Conservation (phyloP, 2,329 filamentous ascomycete genomes). For the Celoporthe dispersa region DNA sequence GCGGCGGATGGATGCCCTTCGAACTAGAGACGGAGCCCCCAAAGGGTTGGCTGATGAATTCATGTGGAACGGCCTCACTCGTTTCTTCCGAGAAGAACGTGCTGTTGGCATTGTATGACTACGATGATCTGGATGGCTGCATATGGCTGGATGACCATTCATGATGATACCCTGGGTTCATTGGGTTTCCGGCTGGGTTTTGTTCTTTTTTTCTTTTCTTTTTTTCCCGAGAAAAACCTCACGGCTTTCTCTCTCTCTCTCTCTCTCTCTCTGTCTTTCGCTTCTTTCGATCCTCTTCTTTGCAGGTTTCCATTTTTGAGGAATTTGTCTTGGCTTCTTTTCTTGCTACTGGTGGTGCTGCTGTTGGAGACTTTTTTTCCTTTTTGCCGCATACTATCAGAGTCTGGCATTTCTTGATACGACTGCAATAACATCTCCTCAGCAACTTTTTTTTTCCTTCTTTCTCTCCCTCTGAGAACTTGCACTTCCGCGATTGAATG, state of each 20-base stretch:
- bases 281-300: not conserved
- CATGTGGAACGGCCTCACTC: not conserved
- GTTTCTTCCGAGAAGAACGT: not conserved
- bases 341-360: not conserved
- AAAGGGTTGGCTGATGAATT: not conserved
- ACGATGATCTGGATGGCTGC: not conserved
- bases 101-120: not conserved
- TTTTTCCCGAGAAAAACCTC: not conserved
- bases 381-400: not conserved
- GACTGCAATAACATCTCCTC: not conserved
- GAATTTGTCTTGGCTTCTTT: not conserved
- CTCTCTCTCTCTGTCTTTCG: not conserved
- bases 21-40: not conserved
- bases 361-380: not conserved
- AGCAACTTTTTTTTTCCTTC: not conserved
- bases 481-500: too few species aligned
- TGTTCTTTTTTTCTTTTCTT: not conserved
- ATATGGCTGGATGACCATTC: not conserved
- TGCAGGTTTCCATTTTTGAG: not conserved
- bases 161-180: not conserved
- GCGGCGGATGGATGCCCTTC: constrained; percentile 16
- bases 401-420: not conserved
- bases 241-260: not conserved
- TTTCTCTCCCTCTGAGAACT: not conserved
- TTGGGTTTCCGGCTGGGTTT: not conserved